Base-by-base conservation (phyloP, 495 filamentous ascomycete species). In the Niebla homalea region DNA sequence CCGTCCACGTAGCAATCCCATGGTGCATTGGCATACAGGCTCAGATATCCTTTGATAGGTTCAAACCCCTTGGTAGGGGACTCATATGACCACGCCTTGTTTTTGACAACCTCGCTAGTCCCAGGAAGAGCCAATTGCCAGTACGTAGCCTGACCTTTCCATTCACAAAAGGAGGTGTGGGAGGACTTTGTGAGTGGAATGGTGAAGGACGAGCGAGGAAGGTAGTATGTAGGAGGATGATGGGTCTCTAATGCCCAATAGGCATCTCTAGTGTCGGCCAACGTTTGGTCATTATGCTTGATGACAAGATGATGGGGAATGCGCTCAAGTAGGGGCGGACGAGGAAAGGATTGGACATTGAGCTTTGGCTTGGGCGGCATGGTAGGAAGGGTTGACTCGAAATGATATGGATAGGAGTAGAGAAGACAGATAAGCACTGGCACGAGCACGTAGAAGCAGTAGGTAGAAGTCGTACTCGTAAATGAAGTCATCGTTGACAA, bases 1-100 rank as follows among this genome's bases (percentile, higher is more conserved):
- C 74, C 76, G 63, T 79, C 75, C 14, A 78, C 76, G 55, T 60
- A 78, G 57, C 76, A 79, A 37, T 76, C 70, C 76, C 76, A 78
- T 14, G 76, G 76, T 5, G 69, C 72, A 36, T 48, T 48, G 12
- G 63, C 70, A 57, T 73, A 78, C 49, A 79, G 73, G 45, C 63
- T 65, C 26, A 79, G 55, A 50, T 71, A 72, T 20, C 70, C 71
- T 57, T 69, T 72, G 43, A 79, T 67, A 19, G 56, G 54, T 48
- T 68, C 63, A 55, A 73, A 79, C 2, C 62, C 60, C 48, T 61
- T 55, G 5, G 64, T 71, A 8, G 76, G 76, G 44, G 60, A 57
- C 49, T 74, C 69, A 57, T 78, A 79, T 21, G 65, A 68, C 76
- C 76, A 79, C 22, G 75, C 69, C 6, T 72, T 53, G 59, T 76